Percentiles rank a stretch among this genome's conserved stretches.
Conservation (phyloP, 495 filamentous ascomycete genomes). For the Penicillium argentinense region DNA sequence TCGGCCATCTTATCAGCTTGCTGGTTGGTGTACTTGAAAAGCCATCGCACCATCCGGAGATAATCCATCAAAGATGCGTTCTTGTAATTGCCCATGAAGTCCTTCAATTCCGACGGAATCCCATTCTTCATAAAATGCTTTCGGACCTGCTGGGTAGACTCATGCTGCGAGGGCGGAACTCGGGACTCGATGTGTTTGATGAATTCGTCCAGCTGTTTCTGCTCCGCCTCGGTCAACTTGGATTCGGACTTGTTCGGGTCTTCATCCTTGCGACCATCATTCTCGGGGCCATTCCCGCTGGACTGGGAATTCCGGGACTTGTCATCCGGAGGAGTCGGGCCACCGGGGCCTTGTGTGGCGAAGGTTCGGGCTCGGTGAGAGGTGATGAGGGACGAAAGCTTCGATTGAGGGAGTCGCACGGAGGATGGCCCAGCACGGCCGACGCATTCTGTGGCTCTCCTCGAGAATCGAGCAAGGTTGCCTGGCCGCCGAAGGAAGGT, state of each 20-base stretch:
- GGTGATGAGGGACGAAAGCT: conserved; percentile 46
- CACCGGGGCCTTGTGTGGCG: conserved; percentile 48
- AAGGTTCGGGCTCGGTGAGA: conserved; percentile 54
- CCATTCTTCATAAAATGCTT: conserved; percentile 32
- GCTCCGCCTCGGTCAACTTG: conserved; percentile 36
- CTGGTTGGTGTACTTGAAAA: conserved; percentile 39
- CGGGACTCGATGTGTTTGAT: conserved; percentile 30
- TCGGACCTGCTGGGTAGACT: conserved; percentile 31
- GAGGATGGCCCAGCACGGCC: conserved; percentile 41
- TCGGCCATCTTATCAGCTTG: conserved; percentile 51
- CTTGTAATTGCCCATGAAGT: conserved; percentile 33
- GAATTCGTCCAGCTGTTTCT: conserved; percentile 34
- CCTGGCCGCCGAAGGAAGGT: conserved; percentile 64
- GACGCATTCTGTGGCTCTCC: conserved; percentile 48
- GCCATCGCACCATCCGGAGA: conserved; percentile 33
- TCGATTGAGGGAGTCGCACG: conserved; percentile 34
- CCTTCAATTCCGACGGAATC: conserved; percentile 30
- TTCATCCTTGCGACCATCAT: conserved; percentile 28
- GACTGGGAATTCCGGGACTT: conserved; percentile 30
- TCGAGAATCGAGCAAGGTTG: conserved; percentile 62
- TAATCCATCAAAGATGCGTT: conserved; percentile 42
- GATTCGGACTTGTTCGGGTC: conserved; percentile 40
- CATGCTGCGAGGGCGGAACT: conserved; percentile 27
- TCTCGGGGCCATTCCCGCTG: conserved; percentile 21
- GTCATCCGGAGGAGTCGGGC: conserved; percentile 48